Base-by-base conservation (phyloP, 768 basidiomycete species). In the Favolaschia claudopus region DNA sequence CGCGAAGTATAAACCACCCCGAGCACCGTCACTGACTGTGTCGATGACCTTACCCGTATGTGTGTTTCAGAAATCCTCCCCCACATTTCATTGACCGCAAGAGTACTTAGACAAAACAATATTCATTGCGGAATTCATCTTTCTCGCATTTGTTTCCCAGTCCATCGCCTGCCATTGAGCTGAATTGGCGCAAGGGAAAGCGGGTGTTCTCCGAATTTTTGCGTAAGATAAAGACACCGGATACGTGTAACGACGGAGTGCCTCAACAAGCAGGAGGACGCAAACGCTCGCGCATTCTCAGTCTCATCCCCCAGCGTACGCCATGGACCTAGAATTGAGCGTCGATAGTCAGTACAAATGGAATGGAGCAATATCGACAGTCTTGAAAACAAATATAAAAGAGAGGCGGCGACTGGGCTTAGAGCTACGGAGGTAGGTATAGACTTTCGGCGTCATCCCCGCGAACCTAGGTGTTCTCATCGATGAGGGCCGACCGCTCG, bases 1-100 rank as follows among this genome's bases (percentile, higher is more conserved):
- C 7, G 31, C 14, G 19, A 17, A 37, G 15, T 62, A 62, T 40
- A 48, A 42, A 38, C 55, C 49, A n/a, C 61, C 61, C 33, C 54
- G 47, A 15, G 13, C 60, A 8, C 40, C 60, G 6, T 62, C 55
- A 7, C 33, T 55, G 14, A 10, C 48, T 9, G 52, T 55, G 17
- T 32, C 44, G 22, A 20, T 61, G 2, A 9, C n/a, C 5, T 14
- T 52, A 19, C 37, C 43, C 22, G 60, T 61, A 40, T 31, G 51
- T 52, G 3, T 5, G 24, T 20, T 34, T 24, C 9, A n/a, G 19
- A 47, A 7, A 29, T 17, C 17, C 8, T 29, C 13, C 9, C 28
- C 17, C 34, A n/a, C n/a, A 36, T 36, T n/a, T 36, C n/a, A n/a
- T n/a, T n/a, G n/a, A 1, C 14, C 33, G 10, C 10, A 27, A 7